Base-by-base conservation (phyloP, 108 stramenopile genomes). In the Aureococcus anophagefferens region DNA sequence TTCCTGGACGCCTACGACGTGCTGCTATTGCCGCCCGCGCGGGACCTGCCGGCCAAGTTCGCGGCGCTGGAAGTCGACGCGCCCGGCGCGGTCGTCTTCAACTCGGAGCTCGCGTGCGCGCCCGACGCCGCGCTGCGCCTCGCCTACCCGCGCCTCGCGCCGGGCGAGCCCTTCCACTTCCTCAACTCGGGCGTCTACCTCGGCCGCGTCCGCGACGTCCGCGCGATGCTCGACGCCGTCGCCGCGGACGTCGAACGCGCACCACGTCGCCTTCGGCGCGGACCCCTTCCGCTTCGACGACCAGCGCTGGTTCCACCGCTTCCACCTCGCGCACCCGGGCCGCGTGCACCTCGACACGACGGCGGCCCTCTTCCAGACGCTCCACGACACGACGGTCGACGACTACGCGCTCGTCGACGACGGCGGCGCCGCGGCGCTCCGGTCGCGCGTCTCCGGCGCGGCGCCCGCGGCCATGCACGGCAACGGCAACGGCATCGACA, bases 1-100 rank as follows among this genome's bases (percentile, higher is more conserved):
- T 59, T 59, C 51, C 51, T 59, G 7, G 51, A 59, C 51, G 51
- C 51, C 51, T 59, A 59, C 51, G 51, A 59, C 51, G 51, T 59
- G 21, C 51, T 59, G 21, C 51, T 59, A 1, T 11, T 59, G 21
- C 51, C 51, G 3, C 3, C 51, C 21, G 51, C 51, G 7, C 21
- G 21, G 21, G 21, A 59, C 21, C 25, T 59, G 21, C 14, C 21
- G 7, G 13, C 4, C 7, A 1, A 11, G 13, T 59, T 59, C 13
- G 3, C 51, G 1, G 21, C 51, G 51, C 51, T 59, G 7, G 51
- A 59, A 11, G 21, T 1, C 21, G 21, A 25, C 17, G 25, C 1
- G 51, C 51, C 1, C 7, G 51, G 51, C 21, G 21, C 21, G 7
- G 51, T 59, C 51, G 25, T 59, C 51, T 59, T 59, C 25, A 25